Evolutionary conservation across 2,329 filamentous ascomycete genomes (phyloP).

Genomic region (Fusarium coffeatum): DNA sequence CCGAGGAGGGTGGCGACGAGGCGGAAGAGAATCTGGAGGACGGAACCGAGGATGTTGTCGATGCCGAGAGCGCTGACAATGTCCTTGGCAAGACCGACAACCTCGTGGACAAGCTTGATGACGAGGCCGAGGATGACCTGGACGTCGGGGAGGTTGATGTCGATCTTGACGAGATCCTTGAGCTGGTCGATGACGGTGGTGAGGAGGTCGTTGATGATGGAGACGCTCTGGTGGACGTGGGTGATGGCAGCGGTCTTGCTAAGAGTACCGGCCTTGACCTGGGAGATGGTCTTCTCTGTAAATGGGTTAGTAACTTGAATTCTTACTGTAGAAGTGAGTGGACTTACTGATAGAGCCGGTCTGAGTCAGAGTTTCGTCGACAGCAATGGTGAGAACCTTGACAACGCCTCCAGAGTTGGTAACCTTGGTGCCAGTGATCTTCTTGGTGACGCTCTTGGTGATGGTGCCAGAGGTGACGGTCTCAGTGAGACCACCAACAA

Average conservation of each 20-base stretch:
- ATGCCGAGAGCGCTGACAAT: constrained; percentile 4
- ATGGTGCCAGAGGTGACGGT: constrained; percentile 7
- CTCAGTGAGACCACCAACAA: constrained; percentile 52
- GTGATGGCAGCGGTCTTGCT: constrained; percentile 19
- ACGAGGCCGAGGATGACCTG: constrained; percentile 23
- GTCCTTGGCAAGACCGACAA: constrained; percentile 15
- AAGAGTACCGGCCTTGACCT: constrained; percentile 19
- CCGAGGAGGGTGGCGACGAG: constrained; percentile 22
- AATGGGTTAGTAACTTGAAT: background rate
- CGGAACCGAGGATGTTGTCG: constrained; percentile 14
- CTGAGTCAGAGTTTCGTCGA: constrained; percentile 19
- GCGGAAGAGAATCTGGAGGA: constrained; percentile 12
- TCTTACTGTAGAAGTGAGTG: rapidly evolving
- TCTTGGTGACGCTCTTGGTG: constrained; percentile 28
- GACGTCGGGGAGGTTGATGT: constrained; percentile 18
- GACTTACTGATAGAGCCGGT: constrained; percentile 17
- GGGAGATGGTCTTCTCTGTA: constrained; percentile 10
- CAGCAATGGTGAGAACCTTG: constrained; percentile 21
- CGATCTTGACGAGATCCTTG: constrained; percentile 16
- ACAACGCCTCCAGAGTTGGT: constrained; percentile 24
- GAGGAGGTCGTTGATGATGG: constrained; percentile 18
- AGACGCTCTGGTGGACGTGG: constrained; percentile 2
- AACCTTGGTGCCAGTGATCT: constrained; percentile 16
- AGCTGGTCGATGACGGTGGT: constrained; percentile 22
- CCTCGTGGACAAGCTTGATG: constrained; percentile 21